Evolutionary conservation across 495 filamentous ascomycete species (phyloP).

Genomic region (Aspergillus steynii): DNA sequence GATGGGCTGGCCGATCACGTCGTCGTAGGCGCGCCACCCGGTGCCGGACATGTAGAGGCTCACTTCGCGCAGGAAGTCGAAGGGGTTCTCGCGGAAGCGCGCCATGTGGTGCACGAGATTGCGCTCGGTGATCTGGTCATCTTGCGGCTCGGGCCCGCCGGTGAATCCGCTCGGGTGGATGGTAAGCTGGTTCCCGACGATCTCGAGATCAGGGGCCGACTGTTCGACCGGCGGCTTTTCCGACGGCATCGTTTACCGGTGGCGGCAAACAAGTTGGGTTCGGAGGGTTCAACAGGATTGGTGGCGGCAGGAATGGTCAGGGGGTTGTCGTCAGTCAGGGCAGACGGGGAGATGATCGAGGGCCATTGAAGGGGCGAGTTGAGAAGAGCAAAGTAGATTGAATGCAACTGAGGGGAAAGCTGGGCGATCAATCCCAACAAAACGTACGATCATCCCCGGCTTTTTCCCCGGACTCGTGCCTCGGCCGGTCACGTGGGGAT

Average conservation of each 20-base stretch:
- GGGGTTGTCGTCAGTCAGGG: slow-evolving; percentile 6
- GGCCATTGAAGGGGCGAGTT: slow-evolving; percentile 1
- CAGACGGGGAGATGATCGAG: slow-evolving; percentile 1
- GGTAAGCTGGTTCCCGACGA: slow-evolving; percentile 74
- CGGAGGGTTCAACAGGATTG: slow-evolving; percentile 5
- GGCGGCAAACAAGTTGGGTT: neutral
- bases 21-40: slow-evolving; percentile 92
- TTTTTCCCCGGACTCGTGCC: slow-evolving; percentile 25
- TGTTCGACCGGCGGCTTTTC: slow-evolving; percentile 33
- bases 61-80: slow-evolving; percentile 89
- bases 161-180: slow-evolving; percentile 75
- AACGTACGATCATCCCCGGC: slow-evolving; percentile 28
- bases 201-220: slow-evolving; percentile 80
- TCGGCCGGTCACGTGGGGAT: slow-evolving; percentile 18
- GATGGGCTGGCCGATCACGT: slow-evolving; percentile 84
- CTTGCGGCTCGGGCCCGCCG: slow-evolving; percentile 37
- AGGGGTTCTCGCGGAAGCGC: slow-evolving; percentile 69
- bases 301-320: neutral
- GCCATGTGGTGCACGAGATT: slow-evolving; percentile 80
- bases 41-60: slow-evolving; percentile 85
- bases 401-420: neutral
- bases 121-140: slow-evolving; percentile 58
- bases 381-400: neutral
- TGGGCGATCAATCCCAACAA: slow-evolving; percentile 23
- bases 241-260: slow-evolving; percentile 33